A percentile compares a stretch with the other conserved stretches of the same genome.
Evolutionary conservation across 225 moss, liverwort and hornwort genomes (phyloP).

Genomic region (Straminergon stramineum): DNA sequence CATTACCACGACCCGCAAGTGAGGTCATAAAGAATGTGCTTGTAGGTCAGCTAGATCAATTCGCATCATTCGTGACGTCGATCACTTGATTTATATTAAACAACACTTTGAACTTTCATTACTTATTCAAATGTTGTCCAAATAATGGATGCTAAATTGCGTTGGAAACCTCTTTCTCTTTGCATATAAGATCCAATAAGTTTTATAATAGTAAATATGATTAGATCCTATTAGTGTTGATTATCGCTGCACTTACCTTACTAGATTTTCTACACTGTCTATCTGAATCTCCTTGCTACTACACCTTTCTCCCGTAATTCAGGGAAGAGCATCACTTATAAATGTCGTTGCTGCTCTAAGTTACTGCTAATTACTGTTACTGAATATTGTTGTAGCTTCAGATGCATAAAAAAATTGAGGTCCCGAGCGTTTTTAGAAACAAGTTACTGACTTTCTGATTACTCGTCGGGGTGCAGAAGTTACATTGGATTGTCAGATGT

Average conservation of each 20-base stretch:
- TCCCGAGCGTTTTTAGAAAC: neutral
- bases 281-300: neutral
- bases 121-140: too few relatives aligned
- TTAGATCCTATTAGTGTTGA: too few relatives aligned
- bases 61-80: neutral
- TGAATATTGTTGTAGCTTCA: neutral
- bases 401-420: neutral
- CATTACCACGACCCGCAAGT: neutral
- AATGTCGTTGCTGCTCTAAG: neutral
- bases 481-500: neutral
- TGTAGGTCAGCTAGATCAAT: neutral
- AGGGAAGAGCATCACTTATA: neutral
- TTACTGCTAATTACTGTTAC: neutral
- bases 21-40: neutral
- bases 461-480: neutral
- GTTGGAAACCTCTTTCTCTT: neutral
- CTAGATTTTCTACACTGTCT: neutral
- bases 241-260: too few relatives aligned
- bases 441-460: neutral
- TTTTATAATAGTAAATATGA: neutral
- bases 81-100: neutral
- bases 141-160: too few relatives aligned
- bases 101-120: too few relatives aligned
- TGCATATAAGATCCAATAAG: neutral
- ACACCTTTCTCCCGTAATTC: too few relatives aligned